Evolutionary conservation across 176 grass and related monocot genomes (phyloP).

Genomic region (Tuctoria greenei): DNA sequence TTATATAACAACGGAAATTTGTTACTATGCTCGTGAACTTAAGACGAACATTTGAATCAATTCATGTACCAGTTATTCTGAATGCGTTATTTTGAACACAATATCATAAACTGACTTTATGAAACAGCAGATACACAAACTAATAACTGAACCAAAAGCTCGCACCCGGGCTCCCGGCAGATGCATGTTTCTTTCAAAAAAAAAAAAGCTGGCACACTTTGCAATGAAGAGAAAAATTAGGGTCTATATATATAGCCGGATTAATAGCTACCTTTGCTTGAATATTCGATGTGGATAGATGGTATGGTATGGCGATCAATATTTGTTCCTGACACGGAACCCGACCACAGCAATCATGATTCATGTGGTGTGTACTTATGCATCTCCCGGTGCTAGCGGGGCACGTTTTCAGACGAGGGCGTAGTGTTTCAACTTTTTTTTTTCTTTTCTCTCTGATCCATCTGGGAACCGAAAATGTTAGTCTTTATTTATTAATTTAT

Average conservation of each 20-base stretch:
- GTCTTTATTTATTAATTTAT: conserved; percentile 9
- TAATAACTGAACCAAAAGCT: background rate
- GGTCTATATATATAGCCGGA: background rate
- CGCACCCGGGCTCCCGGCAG: too few species aligned
- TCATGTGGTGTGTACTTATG: background rate
- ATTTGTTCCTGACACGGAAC: conserved; percentile 16
- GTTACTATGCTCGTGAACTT: too few species aligned
- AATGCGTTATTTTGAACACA: too few species aligned
- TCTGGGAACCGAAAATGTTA: conserved; percentile 1
- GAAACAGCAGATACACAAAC: too few species aligned
- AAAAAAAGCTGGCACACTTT: conserved; percentile 27
- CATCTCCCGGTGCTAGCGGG: background rate
- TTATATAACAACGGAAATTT: too few species aligned
- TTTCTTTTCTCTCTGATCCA: background rate
- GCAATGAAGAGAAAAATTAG: conserved; percentile 18
- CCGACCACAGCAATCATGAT: conserved; percentile 10
- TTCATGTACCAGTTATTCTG: too few species aligned
- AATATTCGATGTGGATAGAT: conserved; percentile 47
- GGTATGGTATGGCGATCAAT: conserved; percentile 21
- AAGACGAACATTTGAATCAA: too few species aligned
- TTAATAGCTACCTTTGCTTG: conserved; percentile 17
- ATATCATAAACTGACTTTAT: too few species aligned
- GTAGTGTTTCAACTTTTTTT: conserved; percentile 5
- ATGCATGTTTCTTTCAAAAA: too few species aligned
- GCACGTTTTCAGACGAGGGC: conserved; percentile 31